Evolutionary conservation across 208 protist genomes (phyloP).

Genomic region (Porcisia hertigi): DNA sequence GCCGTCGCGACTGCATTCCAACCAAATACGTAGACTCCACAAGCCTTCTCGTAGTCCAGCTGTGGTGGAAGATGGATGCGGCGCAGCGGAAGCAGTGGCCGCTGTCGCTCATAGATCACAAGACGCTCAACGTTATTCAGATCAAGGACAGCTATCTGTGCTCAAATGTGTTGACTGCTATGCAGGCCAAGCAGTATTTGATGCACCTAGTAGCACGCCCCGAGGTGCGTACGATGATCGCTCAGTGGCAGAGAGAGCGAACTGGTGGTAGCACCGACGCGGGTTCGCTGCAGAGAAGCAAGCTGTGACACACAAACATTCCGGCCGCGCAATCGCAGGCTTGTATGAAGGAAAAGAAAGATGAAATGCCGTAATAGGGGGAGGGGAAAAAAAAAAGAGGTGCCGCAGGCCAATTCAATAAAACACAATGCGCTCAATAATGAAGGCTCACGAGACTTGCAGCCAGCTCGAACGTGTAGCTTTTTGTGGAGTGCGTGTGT

Average conservation of each 20-base stretch:
- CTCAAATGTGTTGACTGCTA: constrained; percentile 62
- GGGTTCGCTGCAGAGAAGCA: not conserved
- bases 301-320: not conserved
- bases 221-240: constrained; percentile 27
- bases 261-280: not conserved
- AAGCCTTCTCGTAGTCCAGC: constrained; percentile 43
- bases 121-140: constrained; percentile 73
- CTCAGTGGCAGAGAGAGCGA: constrained; percentile 21
- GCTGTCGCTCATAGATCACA: constrained; percentile 67
- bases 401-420: not conserved
- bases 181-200: constrained; percentile 85
- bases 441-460: too few species aligned
- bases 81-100: constrained; percentile 39
- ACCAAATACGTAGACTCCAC: constrained; percentile 53
- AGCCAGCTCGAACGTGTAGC: not conserved
- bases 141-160: constrained; percentile 57
- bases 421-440: not conserved
- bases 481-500: too few species aligned
- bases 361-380: too few species aligned
- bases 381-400: constrained; percentile 4
- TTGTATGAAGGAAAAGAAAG: not conserved
- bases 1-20: constrained; percentile 58
- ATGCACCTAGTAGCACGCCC: constrained; percentile 46
- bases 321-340: not conserved
- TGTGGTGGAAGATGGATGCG: constrained; percentile 57